Conservation (phyloP, 371 early-diverging fungal genomes). For the Lichtheimia ramosa region DNA sequence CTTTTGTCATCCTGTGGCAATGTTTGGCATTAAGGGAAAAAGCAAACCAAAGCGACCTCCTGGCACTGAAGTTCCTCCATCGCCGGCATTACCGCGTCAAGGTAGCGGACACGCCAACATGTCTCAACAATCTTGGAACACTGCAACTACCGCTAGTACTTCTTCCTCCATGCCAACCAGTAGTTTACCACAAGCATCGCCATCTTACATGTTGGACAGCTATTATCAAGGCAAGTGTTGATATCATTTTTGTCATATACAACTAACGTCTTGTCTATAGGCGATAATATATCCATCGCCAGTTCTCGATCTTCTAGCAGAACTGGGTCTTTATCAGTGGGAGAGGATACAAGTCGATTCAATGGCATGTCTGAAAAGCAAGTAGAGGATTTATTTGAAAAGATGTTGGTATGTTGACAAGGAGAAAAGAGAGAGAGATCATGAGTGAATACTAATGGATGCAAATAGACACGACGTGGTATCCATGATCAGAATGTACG, state of each 20-base stretch:
- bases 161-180: constrained; percentile 6
- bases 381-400: constrained; percentile 48
- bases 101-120: constrained; percentile 5
- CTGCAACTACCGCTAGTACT: no score
- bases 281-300: constrained; percentile 5
- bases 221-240: constrained; percentile 14
- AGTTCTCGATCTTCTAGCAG: constrained; percentile 16
- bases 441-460: not conserved
- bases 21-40: constrained; percentile 32
- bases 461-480: constrained; percentile 42
- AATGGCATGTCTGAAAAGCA: constrained; percentile 25
- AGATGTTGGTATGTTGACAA: constrained; percentile 42
- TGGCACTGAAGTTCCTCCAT: constrained; percentile 13
- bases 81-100: constrained; percentile 6
- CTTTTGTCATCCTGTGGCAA: constrained; percentile 1
- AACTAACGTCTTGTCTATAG: constrained; percentile 4
- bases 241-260: not conserved
- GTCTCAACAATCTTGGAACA: constrained; percentile 4
- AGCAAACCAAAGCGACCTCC: constrained; percentile 22
- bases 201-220: constrained; percentile 16
- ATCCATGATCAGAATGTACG: constrained; percentile 40
- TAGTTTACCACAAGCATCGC: not conserved
- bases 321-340: not conserved
- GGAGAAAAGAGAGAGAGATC: not conserved
- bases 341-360: constrained; percentile 7